phyloP scores from a whole-genome alignment of 2,329 filamentous ascomycete genomes.

The Mollisia scopiformis region DNA sequence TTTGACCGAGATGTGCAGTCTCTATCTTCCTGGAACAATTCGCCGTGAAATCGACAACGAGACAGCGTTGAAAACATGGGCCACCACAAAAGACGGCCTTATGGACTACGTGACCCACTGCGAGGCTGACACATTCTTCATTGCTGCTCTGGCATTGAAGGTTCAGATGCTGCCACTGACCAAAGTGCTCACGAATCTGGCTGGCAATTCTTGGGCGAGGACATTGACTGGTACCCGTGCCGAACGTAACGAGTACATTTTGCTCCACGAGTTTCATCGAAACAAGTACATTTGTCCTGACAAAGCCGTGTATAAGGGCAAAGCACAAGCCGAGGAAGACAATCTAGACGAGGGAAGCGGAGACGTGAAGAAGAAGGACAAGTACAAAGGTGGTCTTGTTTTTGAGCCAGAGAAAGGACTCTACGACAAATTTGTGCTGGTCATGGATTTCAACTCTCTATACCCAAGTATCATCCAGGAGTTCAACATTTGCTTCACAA shows the following conservation, averaged over 20 bases:
- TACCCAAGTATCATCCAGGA: slow-evolving; percentile 99
- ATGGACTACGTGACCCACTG: slow-evolving; percentile 94
- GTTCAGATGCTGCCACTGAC: slow-evolving; percentile 92
- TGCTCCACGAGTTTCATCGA: slow-evolving; percentile 93
- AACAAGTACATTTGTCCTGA: slow-evolving; percentile 99
- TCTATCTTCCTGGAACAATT: slow-evolving; percentile 70
- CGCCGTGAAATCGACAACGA: slow-evolving; percentile 90
- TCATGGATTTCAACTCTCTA: slow-evolving; percentile 99
- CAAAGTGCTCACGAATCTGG: slow-evolving; percentile 93
- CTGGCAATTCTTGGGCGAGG: slow-evolving; percentile 97
- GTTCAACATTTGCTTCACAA: slow-evolving; percentile 99
- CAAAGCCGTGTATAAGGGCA: slow-evolving; percentile 81
- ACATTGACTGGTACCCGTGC: slow-evolving; percentile 94
- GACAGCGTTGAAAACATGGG: slow-evolving; percentile 83
- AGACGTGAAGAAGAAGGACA: slow-evolving; percentile 96
- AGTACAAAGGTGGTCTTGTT: slow-evolving; percentile 97
- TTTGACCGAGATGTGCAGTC: slow-evolving; percentile 93
- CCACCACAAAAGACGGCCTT: slow-evolving; percentile 78
- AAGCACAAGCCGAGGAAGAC: slow-evolving; percentile 74
- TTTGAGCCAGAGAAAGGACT: slow-evolving; percentile 97
- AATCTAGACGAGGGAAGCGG: slow-evolving; percentile 68
- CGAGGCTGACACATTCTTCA: slow-evolving; percentile 94
- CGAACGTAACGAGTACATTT: slow-evolving; percentile 98
- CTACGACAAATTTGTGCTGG: slow-evolving; percentile 96
- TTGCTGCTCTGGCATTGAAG: slow-evolving; percentile 85